These are phyloP conservation scores for Ambrosiella xylebori DNA, from an alignment of 2,329 filamentous ascomycete species.

Conservation along the genomic window DNA sequence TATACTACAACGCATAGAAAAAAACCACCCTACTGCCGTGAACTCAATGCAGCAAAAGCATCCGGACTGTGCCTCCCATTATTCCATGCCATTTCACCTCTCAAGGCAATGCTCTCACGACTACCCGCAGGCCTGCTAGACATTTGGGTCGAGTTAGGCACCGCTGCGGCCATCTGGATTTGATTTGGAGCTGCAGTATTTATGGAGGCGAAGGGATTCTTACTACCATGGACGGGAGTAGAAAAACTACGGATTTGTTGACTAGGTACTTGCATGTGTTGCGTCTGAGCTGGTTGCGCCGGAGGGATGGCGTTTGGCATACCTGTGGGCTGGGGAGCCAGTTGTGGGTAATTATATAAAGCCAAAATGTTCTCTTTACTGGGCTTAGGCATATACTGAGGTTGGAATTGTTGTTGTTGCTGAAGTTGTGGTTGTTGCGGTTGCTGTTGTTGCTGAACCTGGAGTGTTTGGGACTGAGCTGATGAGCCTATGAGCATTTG, in stretches of 20 bases:
- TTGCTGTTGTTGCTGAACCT: conserved; percentile 16
- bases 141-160: conserved; percentile 23
- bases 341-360: conserved; percentile 44
- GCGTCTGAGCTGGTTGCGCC: conserved; percentile 8
- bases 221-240: conserved; percentile 25
- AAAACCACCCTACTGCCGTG: conserved; percentile 26
- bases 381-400: conserved; percentile 25
- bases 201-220: conserved; percentile 37
- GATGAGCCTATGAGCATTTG: conserved; percentile 12
- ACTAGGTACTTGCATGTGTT: conserved; percentile 13
- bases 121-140: conserved; percentile 23
- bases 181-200: conserved; percentile 17
- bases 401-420: conserved; percentile 21
- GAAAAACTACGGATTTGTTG: conserved; percentile 18
- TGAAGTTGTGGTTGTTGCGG: conserved; percentile 15
- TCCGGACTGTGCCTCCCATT: conserved; percentile 64
- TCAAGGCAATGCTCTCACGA: conserved; percentile 53
- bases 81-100: conserved; percentile 46
- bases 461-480: conserved; percentile 11
- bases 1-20: background rate
- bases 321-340: conserved; percentile 13
- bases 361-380: conserved; percentile 63
- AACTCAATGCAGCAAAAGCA: conserved; percentile 60
- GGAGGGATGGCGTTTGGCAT: conserved; percentile 1
- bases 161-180: conserved; percentile 13